These are phyloP conservation scores for Anacardium occidentale DNA, from an alignment of 345 rosid genomes.

Conservation along the genomic window DNA sequence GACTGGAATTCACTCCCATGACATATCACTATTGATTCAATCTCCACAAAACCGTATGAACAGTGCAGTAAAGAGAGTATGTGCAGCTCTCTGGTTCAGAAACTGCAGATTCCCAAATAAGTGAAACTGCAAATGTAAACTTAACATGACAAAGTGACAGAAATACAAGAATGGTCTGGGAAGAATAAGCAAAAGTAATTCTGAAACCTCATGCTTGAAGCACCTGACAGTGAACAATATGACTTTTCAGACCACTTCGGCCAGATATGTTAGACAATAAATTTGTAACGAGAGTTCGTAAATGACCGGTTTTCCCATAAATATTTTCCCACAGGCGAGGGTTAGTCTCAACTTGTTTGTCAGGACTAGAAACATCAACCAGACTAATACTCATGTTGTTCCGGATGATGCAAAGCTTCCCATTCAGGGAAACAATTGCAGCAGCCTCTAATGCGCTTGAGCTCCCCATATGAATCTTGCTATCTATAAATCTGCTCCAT, in stretches of 20 bases:
- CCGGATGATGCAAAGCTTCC: conserved; percentile 85
- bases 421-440: conserved; percentile 76
- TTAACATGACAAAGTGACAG: conserved; percentile 15
- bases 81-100: background rate
- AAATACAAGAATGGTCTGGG: conserved; percentile 16
- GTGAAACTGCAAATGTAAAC: conserved; percentile 15
- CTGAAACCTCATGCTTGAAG: conserved; percentile 75
- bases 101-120: conserved; percentile 16
- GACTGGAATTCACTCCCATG: background rate
- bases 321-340: conserved; percentile 89
- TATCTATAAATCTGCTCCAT: conserved; percentile 84
- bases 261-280: conserved; percentile 94
- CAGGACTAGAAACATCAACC: conserved; percentile 79
- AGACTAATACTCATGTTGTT: conserved; percentile 96
- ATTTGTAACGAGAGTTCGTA: conserved; percentile 72
- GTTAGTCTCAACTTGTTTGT: conserved; percentile 55
- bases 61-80: too few relatives aligned
- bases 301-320: conserved; percentile 63
- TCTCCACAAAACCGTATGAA: conserved; percentile 3
- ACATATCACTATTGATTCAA: conserved; percentile 21
- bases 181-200: conserved; percentile 20
- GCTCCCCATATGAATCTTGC: conserved; percentile 83
- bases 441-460: conserved; percentile 89
- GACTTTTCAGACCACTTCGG: conserved; percentile 76
- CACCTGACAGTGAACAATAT: conserved; percentile 91